Conservation (phyloP, 1,284 basidiomycete genomes). For the Violaceomyces palustris region DNA sequence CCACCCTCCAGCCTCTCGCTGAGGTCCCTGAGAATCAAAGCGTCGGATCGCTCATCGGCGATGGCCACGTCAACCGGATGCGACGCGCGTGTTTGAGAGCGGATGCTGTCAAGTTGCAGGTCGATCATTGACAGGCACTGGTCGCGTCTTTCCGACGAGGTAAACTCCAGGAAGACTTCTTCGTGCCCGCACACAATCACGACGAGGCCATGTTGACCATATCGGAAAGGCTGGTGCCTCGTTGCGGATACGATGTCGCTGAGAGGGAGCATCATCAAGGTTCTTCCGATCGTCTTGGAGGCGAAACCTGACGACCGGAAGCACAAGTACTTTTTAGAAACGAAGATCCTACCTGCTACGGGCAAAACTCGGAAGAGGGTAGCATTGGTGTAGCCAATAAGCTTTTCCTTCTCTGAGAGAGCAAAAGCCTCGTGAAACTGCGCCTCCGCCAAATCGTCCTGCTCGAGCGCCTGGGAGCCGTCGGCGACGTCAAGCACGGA, state of each 20-base stretch:
- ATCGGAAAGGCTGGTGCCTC: slow-evolving; percentile 77
- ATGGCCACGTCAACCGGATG: too few species aligned
- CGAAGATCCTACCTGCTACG: slow-evolving; percentile 35
- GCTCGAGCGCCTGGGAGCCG: slow-evolving; percentile 1
- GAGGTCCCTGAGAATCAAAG: slow-evolving; percentile 36
- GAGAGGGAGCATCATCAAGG: slow-evolving; percentile 87
- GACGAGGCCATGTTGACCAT: slow-evolving; percentile 80
- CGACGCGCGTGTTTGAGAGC: slow-evolving; percentile 7
- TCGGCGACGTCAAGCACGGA: slow-evolving; percentile 24
- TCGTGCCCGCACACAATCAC: slow-evolving; percentile 91
- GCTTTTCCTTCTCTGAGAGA: slow-evolving; percentile 19
- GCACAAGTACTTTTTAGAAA: slow-evolving; percentile 35
- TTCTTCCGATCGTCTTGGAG: slow-evolving; percentile 34
- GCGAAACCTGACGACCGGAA: slow-evolving; percentile 42
- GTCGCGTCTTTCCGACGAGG: slow-evolving; percentile 68
- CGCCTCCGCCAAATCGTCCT: not conserved
- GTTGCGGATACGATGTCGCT: slow-evolving; percentile 78
- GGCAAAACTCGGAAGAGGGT: slow-evolving; percentile 41
- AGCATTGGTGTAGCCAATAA: slow-evolving; percentile 28
- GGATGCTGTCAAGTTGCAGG: slow-evolving; percentile 57
- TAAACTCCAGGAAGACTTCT: slow-evolving; percentile 92
- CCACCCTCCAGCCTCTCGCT: slow-evolving; percentile 30
- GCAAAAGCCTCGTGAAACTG: slow-evolving; percentile 31
- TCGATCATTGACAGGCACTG: slow-evolving; percentile 72
- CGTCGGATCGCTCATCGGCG: slow-evolving; percentile 16